Evolutionary conservation across 805 yeast species (phyloP), one percentile per base, ranked within the genome.

Genomic region (Nakazawaea ambrosiae): DNA sequence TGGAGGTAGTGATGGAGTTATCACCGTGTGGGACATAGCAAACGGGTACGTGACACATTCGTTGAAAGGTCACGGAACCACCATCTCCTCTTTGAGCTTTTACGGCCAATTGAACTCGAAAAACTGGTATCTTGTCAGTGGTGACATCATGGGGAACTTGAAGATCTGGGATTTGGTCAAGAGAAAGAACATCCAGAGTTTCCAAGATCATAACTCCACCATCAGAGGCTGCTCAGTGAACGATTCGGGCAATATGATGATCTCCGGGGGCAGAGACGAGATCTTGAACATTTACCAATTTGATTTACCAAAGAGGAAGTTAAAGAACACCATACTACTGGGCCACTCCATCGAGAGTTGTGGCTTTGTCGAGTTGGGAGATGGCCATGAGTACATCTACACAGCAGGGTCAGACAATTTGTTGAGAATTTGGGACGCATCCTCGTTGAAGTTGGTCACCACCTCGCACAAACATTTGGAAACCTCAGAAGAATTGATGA

Each of bases 1-100:
- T 52, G 99, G 99, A 27, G 88, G 95, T 33, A 83, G 97, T 1
- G 98, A 92, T 58, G 97, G 98, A 33, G 73, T 78, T 29, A 82
- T 89, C 14, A 78, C 85, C 31, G 94, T 92, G 1, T 88, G 95
- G 81, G 99, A 92, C 57, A 70, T 92, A 26, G 89, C 78, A 45
- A 88, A 88, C 25, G 89, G 92, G 1, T 86, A 72, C 46, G 75
- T 82, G 3, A 92, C 98, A 0, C 98, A 92, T 58, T 78, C 86
- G 11, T 70, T 92, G 40, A 82, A 84, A 56, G 97, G 98, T 1
- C 99, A 92, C 56, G 95, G 96, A 16, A 80, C 92, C 10, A 82
- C 95, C 2, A 70, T 90, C 28, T 81, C 95, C 32, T 75, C 92
- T 4, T 57, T 90, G 39, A 43, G 53, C 1, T 87, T 92, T 55